Evolutionary conservation across 2,329 filamentous ascomycete species (phyloP).

Genomic region (Penicillium sp.): DNA sequence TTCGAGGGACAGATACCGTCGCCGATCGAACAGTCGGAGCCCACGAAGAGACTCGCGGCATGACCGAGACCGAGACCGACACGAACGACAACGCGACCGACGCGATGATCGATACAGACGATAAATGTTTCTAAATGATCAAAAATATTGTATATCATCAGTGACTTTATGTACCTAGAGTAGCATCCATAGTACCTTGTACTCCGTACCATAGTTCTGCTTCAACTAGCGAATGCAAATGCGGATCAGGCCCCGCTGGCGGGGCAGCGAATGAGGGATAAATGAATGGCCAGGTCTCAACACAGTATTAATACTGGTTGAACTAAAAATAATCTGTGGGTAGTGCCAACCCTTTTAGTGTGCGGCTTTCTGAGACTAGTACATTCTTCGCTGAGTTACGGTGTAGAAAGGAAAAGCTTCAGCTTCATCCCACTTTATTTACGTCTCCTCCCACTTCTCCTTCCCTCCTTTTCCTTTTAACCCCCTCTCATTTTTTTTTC

Average conservation of each 20-base stretch:
- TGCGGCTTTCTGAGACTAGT: not conserved
- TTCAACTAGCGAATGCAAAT: not conserved
- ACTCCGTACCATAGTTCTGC: not conserved
- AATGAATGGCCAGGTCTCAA: conserved; percentile 21
- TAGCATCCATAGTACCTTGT: not conserved
- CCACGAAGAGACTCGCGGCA: conserved; percentile 22
- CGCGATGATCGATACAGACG: conserved; percentile 27
- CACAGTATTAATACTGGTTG: too few relatives aligned
- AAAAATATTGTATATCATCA: not conserved
- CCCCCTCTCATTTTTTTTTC: conserved; percentile 1
- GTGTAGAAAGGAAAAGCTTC: conserved; percentile 23
- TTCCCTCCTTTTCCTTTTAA: not conserved
- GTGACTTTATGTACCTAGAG: not conserved
- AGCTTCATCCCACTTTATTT: conserved; percentile 27
- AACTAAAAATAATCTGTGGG: conserved; percentile 20
- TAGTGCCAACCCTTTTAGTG: not conserved
- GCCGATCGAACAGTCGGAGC: conserved; percentile 33
- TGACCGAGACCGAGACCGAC: conserved; percentile 28
- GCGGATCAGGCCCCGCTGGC: conserved; percentile 13
- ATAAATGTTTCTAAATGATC: conserved; percentile 14
- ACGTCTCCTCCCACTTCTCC: conserved; percentile 7
- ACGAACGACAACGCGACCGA: conserved; percentile 29
- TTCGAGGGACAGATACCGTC: conserved; percentile 35
- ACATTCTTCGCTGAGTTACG: conserved; percentile 8
- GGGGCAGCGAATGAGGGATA: conserved; percentile 6